Evolutionary conservation across 352 stramenopile genomes (phyloP).

Genomic region (Globisporangium nunn): DNA sequence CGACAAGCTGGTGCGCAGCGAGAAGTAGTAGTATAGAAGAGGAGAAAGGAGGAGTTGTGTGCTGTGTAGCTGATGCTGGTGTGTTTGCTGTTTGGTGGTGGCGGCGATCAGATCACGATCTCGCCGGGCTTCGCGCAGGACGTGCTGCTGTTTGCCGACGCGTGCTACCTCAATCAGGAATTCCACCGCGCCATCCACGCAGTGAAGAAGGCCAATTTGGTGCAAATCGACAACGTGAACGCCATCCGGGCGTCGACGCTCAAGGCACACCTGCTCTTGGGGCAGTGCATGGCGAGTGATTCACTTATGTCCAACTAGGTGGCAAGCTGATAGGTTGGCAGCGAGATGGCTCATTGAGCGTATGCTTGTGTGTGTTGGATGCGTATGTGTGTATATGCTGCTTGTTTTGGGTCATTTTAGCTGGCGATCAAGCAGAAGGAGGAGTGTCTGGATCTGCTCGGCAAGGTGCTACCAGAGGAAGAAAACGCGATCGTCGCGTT

Average conservation of each 20-base stretch:
- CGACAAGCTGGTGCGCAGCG: constrained; percentile 50
- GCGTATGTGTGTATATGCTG: too few species aligned
- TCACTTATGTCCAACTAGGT: too few species aligned
- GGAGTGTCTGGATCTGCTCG: constrained; percentile 68
- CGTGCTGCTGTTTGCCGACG: constrained; percentile 71
- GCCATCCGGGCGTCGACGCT: constrained; percentile 24
- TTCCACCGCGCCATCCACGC: constrained; percentile 75
- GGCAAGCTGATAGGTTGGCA: too few species aligned
- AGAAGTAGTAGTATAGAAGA: too few species aligned
- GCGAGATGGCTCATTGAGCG: too few species aligned
- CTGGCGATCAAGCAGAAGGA: constrained; percentile 80
- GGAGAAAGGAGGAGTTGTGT: too few species aligned
- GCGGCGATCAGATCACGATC: constrained; percentile 31
- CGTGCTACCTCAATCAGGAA: constrained; percentile 59
- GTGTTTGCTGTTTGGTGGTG: too few species aligned
- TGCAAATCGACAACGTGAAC: constrained; percentile 22
- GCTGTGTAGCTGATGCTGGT: too few species aligned
- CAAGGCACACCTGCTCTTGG: constrained; percentile 45
- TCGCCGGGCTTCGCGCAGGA: constrained; percentile 35
- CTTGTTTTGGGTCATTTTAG: constrained; percentile 12
- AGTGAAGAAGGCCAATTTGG: constrained; percentile 42
- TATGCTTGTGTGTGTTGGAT: too few species aligned
- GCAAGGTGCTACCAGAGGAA: constrained; percentile 46
- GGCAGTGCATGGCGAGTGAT: constrained; percentile 55
- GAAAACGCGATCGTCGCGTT: constrained; percentile 53